Base-by-base conservation (phyloP, 169 alveolate genomes). In the Eimeria sp. region DNA sequence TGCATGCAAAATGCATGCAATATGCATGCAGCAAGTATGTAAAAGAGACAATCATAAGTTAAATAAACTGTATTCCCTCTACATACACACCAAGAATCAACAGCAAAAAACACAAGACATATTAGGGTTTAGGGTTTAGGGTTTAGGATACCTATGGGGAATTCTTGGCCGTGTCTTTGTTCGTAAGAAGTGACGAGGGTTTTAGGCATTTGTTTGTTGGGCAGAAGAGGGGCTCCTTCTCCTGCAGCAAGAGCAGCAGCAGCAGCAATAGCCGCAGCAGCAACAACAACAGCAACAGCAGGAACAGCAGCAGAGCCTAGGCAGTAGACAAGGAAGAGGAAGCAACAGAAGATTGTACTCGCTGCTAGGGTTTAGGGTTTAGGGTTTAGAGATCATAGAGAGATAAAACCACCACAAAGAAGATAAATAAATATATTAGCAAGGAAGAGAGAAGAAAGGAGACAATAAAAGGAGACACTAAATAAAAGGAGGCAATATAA, bases 111-210 rank as follows among this genome's bases (percentile, higher is more conserved):
- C 75, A 9, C n/a, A 18, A 65, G 13, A 18, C 43, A n/a, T 4
- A 14, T 65, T 65, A 65, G 75, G 75, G 75, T 65, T 65, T 65
- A 65, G 75, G 75, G 84, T 27, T 40, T 73, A 40, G 84, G 84
- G 84, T 40, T 73, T 27, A 11, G 84, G 51, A 9, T 9, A 73
- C 84, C 84, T 16, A 73, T 43, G 45, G 84, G 84, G 47, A 73
- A 40, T 49, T 73, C 84, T 43, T 30, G 84, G n/a, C 84, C 84
- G 0, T n/a, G 57, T 30, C 84, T 27, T 25, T 73, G n/a, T 43
- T 73, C 84, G 51, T 73, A 73, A 73, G 84, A 27, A 20, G 40
- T 49, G n/a, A 73, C 84, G n/a, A 73, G 43, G 51, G 51, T 43
- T 40, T 30, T 20, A 57, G 84, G 84, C 51, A 14, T 30, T 43